phyloP scores from a whole-genome alignment of 768 basidiomycete species.

The Tephrocybe sp. region DNA sequence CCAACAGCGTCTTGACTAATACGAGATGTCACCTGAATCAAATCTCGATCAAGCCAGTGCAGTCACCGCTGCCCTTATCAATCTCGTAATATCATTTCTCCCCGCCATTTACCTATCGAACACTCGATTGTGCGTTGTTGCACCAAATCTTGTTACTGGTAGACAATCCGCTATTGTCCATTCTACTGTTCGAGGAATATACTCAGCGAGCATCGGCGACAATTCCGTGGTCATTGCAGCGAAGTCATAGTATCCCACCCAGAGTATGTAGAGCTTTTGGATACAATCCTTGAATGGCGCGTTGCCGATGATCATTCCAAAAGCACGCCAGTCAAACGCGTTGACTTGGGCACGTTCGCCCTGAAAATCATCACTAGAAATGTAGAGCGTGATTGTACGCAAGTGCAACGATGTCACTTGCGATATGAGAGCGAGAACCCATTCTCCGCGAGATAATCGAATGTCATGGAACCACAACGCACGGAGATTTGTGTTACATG shows the following conservation, averaged over 20 bases:
- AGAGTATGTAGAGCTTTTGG: conserved; percentile 5
- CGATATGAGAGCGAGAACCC: conserved; percentile 2
- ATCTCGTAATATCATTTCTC: too few species aligned
- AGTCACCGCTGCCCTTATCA: too few species aligned
- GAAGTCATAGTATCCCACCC: conserved; percentile 3
- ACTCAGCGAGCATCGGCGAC: neutral
- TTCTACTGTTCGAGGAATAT: neutral
- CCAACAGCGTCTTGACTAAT: too few species aligned
- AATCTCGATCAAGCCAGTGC: too few species aligned
- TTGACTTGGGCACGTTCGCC: neutral
- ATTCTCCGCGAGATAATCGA: neutral
- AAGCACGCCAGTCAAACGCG: conserved; percentile 6
- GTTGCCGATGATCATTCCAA: conserved; percentile 3
- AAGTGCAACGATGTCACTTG: conserved; percentile 8
- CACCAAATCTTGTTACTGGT: neutral
- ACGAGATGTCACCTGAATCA: too few species aligned
- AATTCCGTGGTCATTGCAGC: conserved; percentile 3
- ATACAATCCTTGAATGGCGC: conserved; percentile 1
- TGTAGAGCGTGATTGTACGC: conserved; percentile 9
- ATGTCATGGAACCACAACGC: conserved; percentile 14
- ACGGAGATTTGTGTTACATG: conserved; percentile 7
- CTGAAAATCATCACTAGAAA: conserved; percentile 1
- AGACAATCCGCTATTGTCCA: conserved; percentile 1
- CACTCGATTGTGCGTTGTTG: conserved; percentile 8
- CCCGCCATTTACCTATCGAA: conserved; percentile 5